phyloP scores from a whole-genome alignment of 345 rosid species.

The Fremontodendron californicum region DNA sequence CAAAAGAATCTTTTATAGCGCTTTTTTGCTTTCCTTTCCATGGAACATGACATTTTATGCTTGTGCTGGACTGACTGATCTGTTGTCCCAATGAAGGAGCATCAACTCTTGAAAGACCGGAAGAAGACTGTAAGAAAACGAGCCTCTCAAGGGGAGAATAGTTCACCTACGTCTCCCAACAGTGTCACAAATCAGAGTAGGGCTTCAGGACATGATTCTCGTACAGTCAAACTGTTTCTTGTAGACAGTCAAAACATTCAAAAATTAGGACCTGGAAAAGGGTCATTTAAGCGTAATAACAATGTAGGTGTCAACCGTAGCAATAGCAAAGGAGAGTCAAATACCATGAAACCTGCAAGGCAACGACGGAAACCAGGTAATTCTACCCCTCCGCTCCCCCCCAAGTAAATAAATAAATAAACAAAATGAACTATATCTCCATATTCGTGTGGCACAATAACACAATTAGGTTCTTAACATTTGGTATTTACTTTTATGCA shows the following conservation, averaged over 20 bases:
- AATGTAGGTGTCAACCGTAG: slow-evolving; percentile 49
- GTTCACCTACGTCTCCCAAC: slow-evolving; percentile 54
- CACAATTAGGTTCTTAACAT: neutral
- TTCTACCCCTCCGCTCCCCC: neutral
- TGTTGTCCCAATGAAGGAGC: slow-evolving; percentile 60
- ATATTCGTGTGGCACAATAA: neutral
- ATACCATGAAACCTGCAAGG: slow-evolving; percentile 58
- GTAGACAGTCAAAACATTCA: slow-evolving; percentile 74
- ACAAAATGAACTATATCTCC: neutral
- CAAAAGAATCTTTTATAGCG: slow-evolving; percentile 16
- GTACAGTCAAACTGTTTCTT: slow-evolving; percentile 63
- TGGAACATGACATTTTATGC: slow-evolving; percentile 19
- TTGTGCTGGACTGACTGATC: slow-evolving; percentile 24
- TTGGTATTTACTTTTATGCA: neutral
- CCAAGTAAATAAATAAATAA: neutral
- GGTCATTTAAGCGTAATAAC: slow-evolving; percentile 57
- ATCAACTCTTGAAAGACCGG: slow-evolving; percentile 90
- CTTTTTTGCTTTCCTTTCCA: slow-evolving; percentile 12
- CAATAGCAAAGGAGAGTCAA: slow-evolving; percentile 58
- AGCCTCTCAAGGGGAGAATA: slow-evolving; percentile 65
- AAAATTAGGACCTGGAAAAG: slow-evolving; percentile 68
- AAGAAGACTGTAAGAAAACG: slow-evolving; percentile 77
- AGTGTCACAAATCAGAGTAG: slow-evolving; percentile 56
- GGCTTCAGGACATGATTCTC: slow-evolving; percentile 57
- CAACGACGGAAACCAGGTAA: slow-evolving; percentile 81